Conservation (phyloP, 129 eudicot species). For the Ambrosia trifida region DNA sequence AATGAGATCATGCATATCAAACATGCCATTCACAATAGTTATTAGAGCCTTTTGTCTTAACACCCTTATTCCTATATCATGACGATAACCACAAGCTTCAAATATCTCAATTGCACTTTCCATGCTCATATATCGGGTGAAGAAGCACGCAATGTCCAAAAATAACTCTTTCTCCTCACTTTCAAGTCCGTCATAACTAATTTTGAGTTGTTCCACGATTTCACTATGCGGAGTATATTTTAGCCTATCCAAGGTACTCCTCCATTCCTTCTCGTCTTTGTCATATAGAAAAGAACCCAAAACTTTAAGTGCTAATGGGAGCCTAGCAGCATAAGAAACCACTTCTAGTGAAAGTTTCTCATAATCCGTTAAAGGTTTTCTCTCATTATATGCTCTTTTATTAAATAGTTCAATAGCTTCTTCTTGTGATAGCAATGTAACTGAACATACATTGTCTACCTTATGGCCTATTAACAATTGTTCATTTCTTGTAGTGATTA, state of each 20-base stretch:
- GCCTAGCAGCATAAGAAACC: constrained; percentile 13
- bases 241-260: background rate
- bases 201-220: background rate
- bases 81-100: constrained; percentile 21
- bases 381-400: constrained; percentile 5
- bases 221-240: background rate
- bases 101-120: background rate
- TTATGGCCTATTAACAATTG: background rate
- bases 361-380: background rate
- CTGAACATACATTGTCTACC: background rate
- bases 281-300: background rate
- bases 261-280: background rate
- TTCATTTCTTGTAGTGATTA: constrained; percentile 23
- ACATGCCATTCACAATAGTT: background rate
- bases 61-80: background rate
- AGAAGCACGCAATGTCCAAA: background rate
- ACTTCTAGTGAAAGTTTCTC: background rate
- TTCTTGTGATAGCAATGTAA: background rate
- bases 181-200: constrained; percentile 7
- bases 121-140: background rate
- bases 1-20: constrained; percentile 12
- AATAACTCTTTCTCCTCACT: background rate
- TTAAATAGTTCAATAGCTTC: constrained; percentile 19
- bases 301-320: constrained; percentile 11
- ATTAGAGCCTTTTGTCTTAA: background rate